These are phyloP conservation scores for Colletotrichum graminicola DNA, from an alignment of 2,329 filamentous ascomycete species.

Conservation along the genomic window DNA sequence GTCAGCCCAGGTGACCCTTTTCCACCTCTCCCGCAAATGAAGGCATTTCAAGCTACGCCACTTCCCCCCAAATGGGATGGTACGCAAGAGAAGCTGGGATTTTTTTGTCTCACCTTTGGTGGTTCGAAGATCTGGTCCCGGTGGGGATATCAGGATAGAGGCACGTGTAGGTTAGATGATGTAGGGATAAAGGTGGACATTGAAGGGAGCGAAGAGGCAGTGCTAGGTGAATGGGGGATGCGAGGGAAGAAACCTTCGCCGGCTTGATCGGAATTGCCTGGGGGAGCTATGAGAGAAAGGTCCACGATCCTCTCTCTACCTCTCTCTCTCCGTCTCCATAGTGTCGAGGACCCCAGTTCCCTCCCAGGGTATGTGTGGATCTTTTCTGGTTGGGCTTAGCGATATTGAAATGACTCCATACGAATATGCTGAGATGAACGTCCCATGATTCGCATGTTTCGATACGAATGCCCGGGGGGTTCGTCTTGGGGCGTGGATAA, in stretches of 20 bases:
- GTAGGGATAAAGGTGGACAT: conserved; percentile 35
- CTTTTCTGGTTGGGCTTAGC: not conserved
- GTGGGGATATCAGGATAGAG: conserved; percentile 19
- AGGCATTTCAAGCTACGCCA: not conserved
- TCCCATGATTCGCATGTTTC: not conserved
- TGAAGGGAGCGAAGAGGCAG: not conserved
- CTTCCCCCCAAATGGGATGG: not conserved
- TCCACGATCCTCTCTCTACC: conserved; percentile 17
- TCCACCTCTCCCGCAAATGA: not conserved
- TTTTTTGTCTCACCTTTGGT: conserved; percentile 16
- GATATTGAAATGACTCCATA: conserved; percentile 22
- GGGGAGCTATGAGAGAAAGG: not conserved
- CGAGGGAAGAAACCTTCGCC: conserved; percentile 22
- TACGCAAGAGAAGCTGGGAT: not conserved
- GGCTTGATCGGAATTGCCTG: conserved; percentile 16
- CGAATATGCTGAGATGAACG: not conserved
- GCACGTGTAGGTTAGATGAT: conserved; percentile 23
- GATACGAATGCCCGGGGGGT: not conserved
- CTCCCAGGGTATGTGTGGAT: conserved; percentile 24
- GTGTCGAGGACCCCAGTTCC: conserved; percentile 1
- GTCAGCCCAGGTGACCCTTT: not conserved
- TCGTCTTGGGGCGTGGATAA: not conserved
- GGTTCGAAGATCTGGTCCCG: conserved; percentile 13
- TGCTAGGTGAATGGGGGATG: conserved; percentile 17
- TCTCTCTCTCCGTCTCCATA: conserved; percentile 5